Evolutionary conservation across 768 basidiomycete genomes (phyloP).

Genomic region (Lactifluus piperatus): DNA sequence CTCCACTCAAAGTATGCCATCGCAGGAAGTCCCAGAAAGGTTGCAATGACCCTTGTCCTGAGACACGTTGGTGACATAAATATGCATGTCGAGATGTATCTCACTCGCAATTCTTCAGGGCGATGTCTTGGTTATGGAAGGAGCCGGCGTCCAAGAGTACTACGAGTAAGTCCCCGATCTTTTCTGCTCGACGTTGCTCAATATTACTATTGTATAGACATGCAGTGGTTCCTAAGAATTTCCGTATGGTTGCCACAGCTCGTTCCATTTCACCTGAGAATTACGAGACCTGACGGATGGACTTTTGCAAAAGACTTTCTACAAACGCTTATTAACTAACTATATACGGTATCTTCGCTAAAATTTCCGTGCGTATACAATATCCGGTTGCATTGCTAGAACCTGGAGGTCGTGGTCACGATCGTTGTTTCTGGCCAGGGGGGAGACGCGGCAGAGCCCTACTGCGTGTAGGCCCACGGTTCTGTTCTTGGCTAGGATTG

Average conservation of each 20-base stretch:
- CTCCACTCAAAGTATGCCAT: conserved; percentile 31
- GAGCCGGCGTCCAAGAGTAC: conserved; percentile 51
- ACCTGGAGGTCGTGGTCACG: not conserved
- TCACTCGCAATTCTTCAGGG: conserved; percentile 38
- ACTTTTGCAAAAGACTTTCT: not conserved
- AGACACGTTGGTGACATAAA: conserved; percentile 46
- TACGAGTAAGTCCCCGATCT: conserved; percentile 51
- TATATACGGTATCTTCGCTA: not conserved
- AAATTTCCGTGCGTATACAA: not conserved
- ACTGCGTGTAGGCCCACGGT: not conserved
- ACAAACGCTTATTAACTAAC: not conserved
- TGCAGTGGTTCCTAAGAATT: conserved; percentile 63
- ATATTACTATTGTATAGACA: conserved; percentile 39
- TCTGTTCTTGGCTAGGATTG: conserved; percentile 5
- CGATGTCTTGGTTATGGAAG: conserved; percentile 74
- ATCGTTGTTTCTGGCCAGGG: not conserved
- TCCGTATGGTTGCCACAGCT: conserved; percentile 76
- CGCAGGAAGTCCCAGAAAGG: conserved; percentile 23
- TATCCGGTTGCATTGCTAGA: too few species aligned
- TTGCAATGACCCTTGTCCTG: conserved; percentile 47
- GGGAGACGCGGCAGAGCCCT: conserved; percentile 14
- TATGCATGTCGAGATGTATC: not conserved
- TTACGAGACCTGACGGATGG: not conserved
- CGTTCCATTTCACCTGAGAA: conserved; percentile 43
- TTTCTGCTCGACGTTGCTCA: conserved; percentile 2